Evolutionary conservation across 2,329 filamentous ascomycete genomes (phyloP).

Genomic region (Aspergillus nomiae): DNA sequence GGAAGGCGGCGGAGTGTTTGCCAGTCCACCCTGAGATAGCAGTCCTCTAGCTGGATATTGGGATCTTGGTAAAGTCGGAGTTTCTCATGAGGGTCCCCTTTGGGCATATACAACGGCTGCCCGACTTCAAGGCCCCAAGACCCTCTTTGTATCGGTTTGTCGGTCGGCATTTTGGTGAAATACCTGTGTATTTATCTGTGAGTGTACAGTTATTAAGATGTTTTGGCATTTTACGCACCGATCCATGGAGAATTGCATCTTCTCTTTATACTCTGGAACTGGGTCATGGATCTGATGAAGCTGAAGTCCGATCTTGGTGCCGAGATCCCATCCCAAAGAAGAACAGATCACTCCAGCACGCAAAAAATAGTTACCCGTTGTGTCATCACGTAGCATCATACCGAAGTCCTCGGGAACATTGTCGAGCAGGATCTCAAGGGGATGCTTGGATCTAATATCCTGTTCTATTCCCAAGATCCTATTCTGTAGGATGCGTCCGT

Average conservation of each 20-base stretch:
- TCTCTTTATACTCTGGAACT: conserved; percentile 82
- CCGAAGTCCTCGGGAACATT: conserved; percentile 86
- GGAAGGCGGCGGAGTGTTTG: conserved; percentile 81
- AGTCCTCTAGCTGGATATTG: conserved; percentile 58
- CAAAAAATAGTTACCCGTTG: conserved; percentile 72
- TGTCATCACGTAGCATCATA: conserved; percentile 70
- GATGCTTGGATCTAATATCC: conserved; percentile 62
- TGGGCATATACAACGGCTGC: conserved; percentile 72
- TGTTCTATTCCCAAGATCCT: conserved; percentile 65
- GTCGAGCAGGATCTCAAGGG: conserved; percentile 70
- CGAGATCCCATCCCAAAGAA: conserved; percentile 76
- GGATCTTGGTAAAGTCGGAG: conserved; percentile 62
- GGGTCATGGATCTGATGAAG: conserved; percentile 71
- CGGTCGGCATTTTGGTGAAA: conserved; percentile 75
- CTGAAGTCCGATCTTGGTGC: conserved; percentile 70
- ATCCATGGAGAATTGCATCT: conserved; percentile 87
- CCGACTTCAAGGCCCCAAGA: conserved; percentile 83
- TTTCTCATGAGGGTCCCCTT: conserved; percentile 65
- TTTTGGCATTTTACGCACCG: conserved; percentile 52
- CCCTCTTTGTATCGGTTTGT: conserved; percentile 77
- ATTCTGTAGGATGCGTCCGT: conserved; percentile 66
- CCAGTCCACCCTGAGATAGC: conserved; percentile 80
- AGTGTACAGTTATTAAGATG: background rate
- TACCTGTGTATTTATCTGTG: conserved; percentile 53
- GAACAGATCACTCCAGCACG: conserved; percentile 78